A percentile compares a stretch with the other conserved stretches of the same genome.
These are phyloP conservation scores for Takashimella koratensis DNA, from an alignment of 1,284 basidiomycete species.

Conservation along the genomic window DNA sequence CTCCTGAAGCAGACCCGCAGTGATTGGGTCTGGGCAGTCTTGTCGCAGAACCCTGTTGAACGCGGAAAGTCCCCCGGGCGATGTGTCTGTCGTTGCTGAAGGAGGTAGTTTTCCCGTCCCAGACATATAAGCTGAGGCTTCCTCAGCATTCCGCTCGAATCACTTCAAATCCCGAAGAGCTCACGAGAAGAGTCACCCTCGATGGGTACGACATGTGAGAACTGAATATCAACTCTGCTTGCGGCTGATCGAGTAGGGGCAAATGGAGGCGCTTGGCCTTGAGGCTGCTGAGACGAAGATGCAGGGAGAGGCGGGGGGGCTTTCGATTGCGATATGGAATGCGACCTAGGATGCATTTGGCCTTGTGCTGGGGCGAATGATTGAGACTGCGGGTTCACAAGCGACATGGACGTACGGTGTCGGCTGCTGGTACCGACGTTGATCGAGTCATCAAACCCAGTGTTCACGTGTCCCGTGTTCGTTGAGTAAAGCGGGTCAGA, in stretches of 20 bases:
- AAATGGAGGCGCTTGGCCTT: not conserved
- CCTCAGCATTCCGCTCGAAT: too few species aligned
- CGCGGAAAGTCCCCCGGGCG: not conserved
- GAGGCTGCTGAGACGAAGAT: not conserved
- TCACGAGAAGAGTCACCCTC: constrained; percentile 27
- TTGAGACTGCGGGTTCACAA: too few species aligned
- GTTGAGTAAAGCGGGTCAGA: too few species aligned
- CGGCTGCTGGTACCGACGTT: too few species aligned
- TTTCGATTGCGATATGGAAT: not conserved
- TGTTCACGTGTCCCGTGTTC: too few species aligned
- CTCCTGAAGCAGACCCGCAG: constrained; percentile 28
- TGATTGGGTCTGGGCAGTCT: constrained; percentile 35
- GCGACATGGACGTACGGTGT: not conserved
- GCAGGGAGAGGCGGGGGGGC: not conserved
- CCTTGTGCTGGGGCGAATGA: too few species aligned
- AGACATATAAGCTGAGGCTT: not conserved
- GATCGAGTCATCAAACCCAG: too few species aligned
- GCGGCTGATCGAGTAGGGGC: not conserved
- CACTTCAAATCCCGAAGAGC: too few species aligned
- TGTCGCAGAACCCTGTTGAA: constrained; percentile 8
- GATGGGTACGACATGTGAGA: constrained; percentile 27
- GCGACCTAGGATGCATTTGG: not conserved
- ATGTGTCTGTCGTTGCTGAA: not conserved
- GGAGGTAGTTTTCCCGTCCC: not conserved
- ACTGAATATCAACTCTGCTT: constrained; percentile 14